A percentile compares a stretch with the other conserved stretches of the same genome.
Evolutionary conservation across 192 early-diverging fungal species (phyloP).

Genomic region (Ambispora gerdemannii): DNA sequence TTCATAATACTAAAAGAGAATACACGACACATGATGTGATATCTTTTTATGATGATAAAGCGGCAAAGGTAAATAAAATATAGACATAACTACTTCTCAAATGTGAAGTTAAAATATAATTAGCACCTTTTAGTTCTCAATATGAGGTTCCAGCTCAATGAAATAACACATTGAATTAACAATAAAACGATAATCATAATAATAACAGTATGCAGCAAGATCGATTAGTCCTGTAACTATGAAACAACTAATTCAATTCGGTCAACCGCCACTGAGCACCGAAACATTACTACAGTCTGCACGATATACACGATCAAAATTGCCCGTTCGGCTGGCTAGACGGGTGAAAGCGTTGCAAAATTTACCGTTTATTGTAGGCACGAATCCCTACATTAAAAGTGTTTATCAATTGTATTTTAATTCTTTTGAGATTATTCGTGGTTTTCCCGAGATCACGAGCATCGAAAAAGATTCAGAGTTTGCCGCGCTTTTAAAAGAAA

Average conservation of each 20-base stretch:
- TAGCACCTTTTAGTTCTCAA: no score
- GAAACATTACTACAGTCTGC: conserved; percentile 56
- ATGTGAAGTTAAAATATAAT: no score
- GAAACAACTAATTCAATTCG: conserved; percentile 71
- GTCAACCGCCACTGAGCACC: conserved; percentile 56
- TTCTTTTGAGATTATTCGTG: conserved; percentile 57
- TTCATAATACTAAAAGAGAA: no score
- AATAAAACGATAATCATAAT: not conserved
- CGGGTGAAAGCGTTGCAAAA: conserved; percentile 84
- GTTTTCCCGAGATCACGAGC: conserved; percentile 60
- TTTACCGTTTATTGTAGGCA: conserved; percentile 93
- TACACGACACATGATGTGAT: conserved; percentile 2
- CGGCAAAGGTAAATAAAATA: not conserved
- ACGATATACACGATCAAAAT: conserved; percentile 68
- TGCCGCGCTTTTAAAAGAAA: conserved; percentile 63
- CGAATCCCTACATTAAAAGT: conserved; percentile 85
- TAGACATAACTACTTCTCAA: no score
- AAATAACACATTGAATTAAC: not conserved
- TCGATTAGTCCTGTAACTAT: conserved; percentile 71
- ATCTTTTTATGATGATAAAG: conserved; percentile 25
- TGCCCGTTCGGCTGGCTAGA: conserved; percentile 86
- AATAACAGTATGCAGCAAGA: conserved; percentile 54
- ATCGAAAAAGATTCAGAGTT: conserved; percentile 62
- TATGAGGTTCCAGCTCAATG: no score
- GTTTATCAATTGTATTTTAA: conserved; percentile 81